Evolutionary conservation across 192 early-diverging fungal species (phyloP).

Genomic region (Neocallimastix lanati): DNA sequence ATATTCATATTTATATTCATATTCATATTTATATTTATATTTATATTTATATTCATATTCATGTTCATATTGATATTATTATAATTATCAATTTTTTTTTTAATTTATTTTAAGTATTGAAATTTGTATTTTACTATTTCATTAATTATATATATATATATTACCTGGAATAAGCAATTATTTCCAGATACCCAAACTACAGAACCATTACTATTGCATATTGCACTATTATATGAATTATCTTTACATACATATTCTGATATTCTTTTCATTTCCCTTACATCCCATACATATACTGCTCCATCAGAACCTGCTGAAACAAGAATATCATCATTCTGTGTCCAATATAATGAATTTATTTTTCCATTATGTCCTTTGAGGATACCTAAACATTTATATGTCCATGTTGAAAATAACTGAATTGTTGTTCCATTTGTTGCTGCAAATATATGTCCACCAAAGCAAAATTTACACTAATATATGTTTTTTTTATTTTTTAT

Average conservation of each 20-base stretch:
- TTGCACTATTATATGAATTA: not conserved
- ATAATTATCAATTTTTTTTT: no score
- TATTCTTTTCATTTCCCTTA: conserved; percentile 11
- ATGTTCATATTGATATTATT: no score
- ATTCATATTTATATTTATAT: no score
- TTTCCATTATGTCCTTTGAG: conserved; percentile 22
- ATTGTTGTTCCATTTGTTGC: conserved; percentile 24
- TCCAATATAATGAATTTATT: conserved; percentile 28
- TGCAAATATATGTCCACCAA: conserved; percentile 28
- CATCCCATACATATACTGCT: conserved; percentile 23
- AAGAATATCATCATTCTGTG: conserved; percentile 25
- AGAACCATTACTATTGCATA: not conserved
- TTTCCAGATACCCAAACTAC: not conserved
- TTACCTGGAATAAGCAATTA: not conserved
- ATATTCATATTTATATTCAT: no score
- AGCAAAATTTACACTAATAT: conserved; percentile 4
- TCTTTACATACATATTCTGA: conserved; percentile 6
- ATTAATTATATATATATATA: no score
- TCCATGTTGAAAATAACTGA: conserved; percentile 28
- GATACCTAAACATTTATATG: conserved; percentile 18
- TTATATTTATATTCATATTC: no score
- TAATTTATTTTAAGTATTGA: no score
- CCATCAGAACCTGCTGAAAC: conserved; percentile 28
- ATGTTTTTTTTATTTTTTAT: no score
- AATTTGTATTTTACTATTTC: no score